Evolutionary conservation across 192 early-diverging fungal genomes (phyloP), one percentile per base, ranked within the genome.

Genomic region (Irineochytrium annulatum): DNA sequence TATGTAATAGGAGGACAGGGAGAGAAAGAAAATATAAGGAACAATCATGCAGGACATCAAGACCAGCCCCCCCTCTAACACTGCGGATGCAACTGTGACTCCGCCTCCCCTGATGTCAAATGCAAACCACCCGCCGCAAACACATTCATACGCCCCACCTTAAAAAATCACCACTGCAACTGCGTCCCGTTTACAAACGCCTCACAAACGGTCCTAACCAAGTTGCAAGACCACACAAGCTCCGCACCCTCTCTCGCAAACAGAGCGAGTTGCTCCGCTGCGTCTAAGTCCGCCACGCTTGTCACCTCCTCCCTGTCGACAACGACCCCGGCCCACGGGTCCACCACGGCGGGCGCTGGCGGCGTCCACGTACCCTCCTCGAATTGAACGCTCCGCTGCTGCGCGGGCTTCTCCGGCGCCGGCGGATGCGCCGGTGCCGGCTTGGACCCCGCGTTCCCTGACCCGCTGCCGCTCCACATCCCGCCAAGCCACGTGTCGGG

Each of bases 151-250:
- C 37, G n/a, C 37, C n/a, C 37, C 37, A 41, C 37, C 11, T 8
- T 41, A 14, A 51, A 51, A 22, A 8, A 11, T 52, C 31, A 60
- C 63, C 63, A 65, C 33, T 52, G 37, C 29, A 65, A 14, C 31
- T 52, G 52, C 24, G 54, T 30, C 22, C 55, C 54, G 26, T 41
- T 52, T 20, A 65, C 63, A 65, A 58, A 65, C 28, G 19, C 55
- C 39, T 74, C 67, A 33, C 62, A 65, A 20, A 69, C 72, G 20
- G 43, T 65, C 35, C 41, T 17, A 2, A 69, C 63, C 1, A 62
- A 31, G 2, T 37, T 20, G 59, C 67, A 69, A 39, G 45, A 59
- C 72, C 72, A 74, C 34, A 69, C 72, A 51, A 74, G 49, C 55
- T 74, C 72, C 2, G 67, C 63, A 20, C 60, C 72, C 34, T 52